Base-by-base conservation (phyloP, 2,329 filamentous ascomycete genomes). In the Phaeosphaeria sp. region DNA sequence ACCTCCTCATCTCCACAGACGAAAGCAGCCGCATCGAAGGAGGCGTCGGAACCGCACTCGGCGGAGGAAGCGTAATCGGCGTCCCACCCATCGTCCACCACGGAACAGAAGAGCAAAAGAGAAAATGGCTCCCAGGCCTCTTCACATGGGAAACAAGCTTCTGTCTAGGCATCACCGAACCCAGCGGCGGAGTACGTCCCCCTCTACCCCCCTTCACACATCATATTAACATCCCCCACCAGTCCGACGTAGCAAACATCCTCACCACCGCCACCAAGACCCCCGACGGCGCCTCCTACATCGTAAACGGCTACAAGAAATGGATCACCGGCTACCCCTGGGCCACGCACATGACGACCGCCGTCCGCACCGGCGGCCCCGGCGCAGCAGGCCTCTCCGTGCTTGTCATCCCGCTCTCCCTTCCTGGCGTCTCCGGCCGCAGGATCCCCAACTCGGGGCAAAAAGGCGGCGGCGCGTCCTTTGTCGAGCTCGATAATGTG, bases 401-500 rank as follows among this genome's bases (percentile, higher is more conserved):
- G 1, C 74, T 89, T 1, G 83, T 89, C 2, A 85, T 89, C 22
- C 81, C 86, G 0, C 76, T 84, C 27, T 72, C 79, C 43, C 69
- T 76, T 0, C 74, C 79, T 2, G 86, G 86, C n/a, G 75, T 88
- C 6, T 77, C 79, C 1, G 79, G 79, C 50, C 79, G 84, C 20
- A 82, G 79, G 50, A 88, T 90, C 73, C 75, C 83, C 51, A 90
- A 91, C 71, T 87, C 84, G 24, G 89, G 88, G 2, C 86, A 89
- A n/a, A 85, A 87, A 65, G 87, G 86, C 5, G 88, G 87, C 1
- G 92, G 90, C 8, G 90, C 89, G 53, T 87, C 94, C 13, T 98
- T 98, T 76, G 68, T 71, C 53, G 95, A 99, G 81, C 93, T 98
- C 79, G 97, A 97, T 77, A 94, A 86, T 56, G 85, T 87, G 2